These are phyloP conservation scores for Oryza glaberrima DNA, from an alignment of 176 grass and related monocot species.

Conservation along the genomic window DNA sequence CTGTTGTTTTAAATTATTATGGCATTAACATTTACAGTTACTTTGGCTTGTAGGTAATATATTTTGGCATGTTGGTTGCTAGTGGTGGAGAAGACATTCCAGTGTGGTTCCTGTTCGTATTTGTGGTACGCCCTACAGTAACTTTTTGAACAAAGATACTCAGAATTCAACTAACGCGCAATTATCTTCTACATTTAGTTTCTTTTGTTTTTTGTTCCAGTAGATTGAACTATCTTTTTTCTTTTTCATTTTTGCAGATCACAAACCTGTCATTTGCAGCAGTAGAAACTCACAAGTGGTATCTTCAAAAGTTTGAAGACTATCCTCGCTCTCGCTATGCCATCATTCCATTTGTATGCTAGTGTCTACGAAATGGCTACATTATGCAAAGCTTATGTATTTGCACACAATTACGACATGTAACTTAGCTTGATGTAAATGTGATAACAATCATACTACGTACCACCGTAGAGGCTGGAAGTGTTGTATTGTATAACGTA, in stretches of 20 bases:
- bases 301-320: conserved; percentile 86
- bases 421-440: conserved; percentile 41
- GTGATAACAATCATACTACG: background rate
- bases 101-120: conserved; percentile 79
- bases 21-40: conserved; percentile 10
- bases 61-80: conserved; percentile 76
- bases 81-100: conserved; percentile 67
- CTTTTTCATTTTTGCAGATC: conserved; percentile 55
- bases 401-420: conserved; percentile 4
- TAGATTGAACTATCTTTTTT: conserved; percentile 10
- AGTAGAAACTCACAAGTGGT: conserved; percentile 86
- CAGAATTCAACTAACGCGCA: background rate
- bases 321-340: conserved; percentile 72
- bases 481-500: conserved; percentile 17
- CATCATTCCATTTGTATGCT: conserved; percentile 83
- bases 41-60: conserved; percentile 70
- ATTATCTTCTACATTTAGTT: conserved; percentile 12
- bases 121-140: conserved; percentile 68
- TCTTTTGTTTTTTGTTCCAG: conserved; percentile 10
- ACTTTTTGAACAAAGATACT: background rate
- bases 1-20: conserved; percentile 26
- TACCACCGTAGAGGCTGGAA: background rate
- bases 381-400: background rate
- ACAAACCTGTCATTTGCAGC: conserved; percentile 76
- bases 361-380: conserved; percentile 31